A percentile compares a stretch with the other conserved stretches of the same genome.
Conservation (phyloP, 2,329 filamentous ascomycete species). For the Trichoderma pleuroti region DNA sequence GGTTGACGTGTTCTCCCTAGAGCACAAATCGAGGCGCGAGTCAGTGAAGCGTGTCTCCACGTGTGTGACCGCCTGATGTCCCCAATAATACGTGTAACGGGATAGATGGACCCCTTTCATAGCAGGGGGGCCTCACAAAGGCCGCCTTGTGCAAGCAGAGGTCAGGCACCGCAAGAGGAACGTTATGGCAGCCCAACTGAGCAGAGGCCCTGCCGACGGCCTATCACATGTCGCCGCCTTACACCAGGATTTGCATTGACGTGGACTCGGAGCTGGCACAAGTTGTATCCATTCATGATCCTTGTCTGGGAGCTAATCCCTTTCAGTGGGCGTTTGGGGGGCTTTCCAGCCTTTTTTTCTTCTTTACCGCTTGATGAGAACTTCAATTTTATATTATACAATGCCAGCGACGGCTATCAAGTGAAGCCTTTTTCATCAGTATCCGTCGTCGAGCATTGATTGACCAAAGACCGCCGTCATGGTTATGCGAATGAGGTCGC, state of each 20-base stretch:
- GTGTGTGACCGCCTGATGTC: slow-evolving; percentile 17
- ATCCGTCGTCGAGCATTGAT: background rate
- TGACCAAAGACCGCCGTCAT: background rate
- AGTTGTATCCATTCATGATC: slow-evolving; percentile 7
- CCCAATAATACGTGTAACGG: slow-evolving; percentile 15
- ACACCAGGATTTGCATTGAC: slow-evolving; percentile 15
- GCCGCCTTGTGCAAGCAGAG: slow-evolving; percentile 14
- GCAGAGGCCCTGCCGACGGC: slow-evolving; percentile 5
- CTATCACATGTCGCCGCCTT: slow-evolving; percentile 13
- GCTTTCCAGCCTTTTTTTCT: slow-evolving; percentile 9
- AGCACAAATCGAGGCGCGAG: slow-evolving; percentile 12
- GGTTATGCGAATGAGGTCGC: slow-evolving; percentile 15
- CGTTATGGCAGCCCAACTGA: slow-evolving; percentile 14
- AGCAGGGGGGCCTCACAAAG: background rate
- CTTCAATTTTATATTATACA: slow-evolving; percentile 16
- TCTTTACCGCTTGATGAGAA: slow-evolving; percentile 17
- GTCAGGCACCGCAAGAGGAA: slow-evolving; percentile 10
- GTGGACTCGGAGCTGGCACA: slow-evolving; percentile 9
- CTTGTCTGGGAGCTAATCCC: slow-evolving; percentile 3
- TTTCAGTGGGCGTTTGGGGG: slow-evolving; percentile 1
- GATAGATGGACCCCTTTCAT: slow-evolving; percentile 16
- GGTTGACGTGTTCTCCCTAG: slow-evolving; percentile 17
- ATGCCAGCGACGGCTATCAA: slow-evolving; percentile 8
- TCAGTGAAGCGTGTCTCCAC: slow-evolving; percentile 14
- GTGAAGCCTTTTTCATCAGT: background rate